Percentiles rank a stretch among this genome's conserved stretches.
phyloP scores from a whole-genome alignment of 1,284 basidiomycete species.

The Boletus subluridellus region DNA sequence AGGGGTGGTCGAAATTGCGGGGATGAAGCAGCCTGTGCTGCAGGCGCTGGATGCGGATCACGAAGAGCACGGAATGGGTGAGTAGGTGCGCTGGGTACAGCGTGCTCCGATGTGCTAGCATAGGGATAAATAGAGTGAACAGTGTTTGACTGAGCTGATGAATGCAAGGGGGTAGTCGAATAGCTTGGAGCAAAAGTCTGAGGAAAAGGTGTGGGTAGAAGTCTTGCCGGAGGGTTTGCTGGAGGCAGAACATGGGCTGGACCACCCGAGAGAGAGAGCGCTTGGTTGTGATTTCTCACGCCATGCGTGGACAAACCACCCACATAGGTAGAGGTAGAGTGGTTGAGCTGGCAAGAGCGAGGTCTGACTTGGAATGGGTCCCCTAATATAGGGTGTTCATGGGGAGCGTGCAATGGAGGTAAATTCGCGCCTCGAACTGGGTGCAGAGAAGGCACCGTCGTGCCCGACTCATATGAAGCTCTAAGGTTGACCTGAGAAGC shows the following conservation, averaged over 20 bases:
- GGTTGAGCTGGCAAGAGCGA: constrained; percentile 53
- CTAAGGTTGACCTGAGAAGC: constrained; percentile 7
- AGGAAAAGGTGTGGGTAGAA: constrained; percentile 10
- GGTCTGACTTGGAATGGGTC: constrained; percentile 58
- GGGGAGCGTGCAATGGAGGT: constrained; percentile 1
- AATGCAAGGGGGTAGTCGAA: constrained; percentile 13
- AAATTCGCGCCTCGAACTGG: constrained; percentile 16
- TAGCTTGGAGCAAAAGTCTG: constrained; percentile 18
- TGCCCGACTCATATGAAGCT: constrained; percentile 11
- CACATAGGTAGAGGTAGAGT: constrained; percentile 31
- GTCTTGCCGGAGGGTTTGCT: constrained; percentile 13
- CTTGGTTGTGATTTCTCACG: constrained; percentile 44
- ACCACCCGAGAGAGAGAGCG: constrained; percentile 41
- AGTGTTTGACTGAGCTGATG: constrained; percentile 18
- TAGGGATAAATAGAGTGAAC: constrained; percentile 20
- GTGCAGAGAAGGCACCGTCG: constrained; percentile 3
- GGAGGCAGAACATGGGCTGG: constrained; percentile 1
- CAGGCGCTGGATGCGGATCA: constrained; percentile 6
- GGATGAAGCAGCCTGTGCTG: constrained; percentile 10
- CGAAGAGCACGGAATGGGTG: constrained; percentile 6
- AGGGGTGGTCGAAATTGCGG: constrained; percentile 19
- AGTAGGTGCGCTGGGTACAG: constrained; percentile 6
- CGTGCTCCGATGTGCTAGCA: constrained; percentile 11
- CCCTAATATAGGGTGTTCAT: constrained; percentile 15
- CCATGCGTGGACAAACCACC: constrained; percentile 19